Base-by-base conservation (phyloP, 2,329 filamentous ascomycete genomes). In the Keithomyces neogunnii region DNA sequence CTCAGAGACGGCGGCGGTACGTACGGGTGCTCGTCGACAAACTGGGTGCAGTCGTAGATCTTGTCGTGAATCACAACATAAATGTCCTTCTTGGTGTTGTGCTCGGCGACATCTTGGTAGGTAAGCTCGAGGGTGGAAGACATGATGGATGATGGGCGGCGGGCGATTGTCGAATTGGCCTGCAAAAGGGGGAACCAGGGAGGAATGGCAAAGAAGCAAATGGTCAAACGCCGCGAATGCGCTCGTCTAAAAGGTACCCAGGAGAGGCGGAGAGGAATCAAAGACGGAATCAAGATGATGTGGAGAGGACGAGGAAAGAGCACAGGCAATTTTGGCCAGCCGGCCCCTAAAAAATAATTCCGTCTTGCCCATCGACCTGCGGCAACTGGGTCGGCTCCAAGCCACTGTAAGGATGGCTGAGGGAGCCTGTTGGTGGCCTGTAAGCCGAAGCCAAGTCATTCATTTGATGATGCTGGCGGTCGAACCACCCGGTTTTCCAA, bases 11-110 rank as follows among this genome's bases (percentile, higher is more conserved):
- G 28, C 26, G 19, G 13, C 26, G 48, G 40, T 48, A 80, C 81
- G 74, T 76, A 85, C 82, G 93, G 93, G 72, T 99, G 93, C 84
- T 99, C 93, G 69, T 97, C 92, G 61, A 97, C 78, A 73, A 99
- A 99, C 72, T 85, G 86, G 64, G 84, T 81, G 68, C 78, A 73
- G 71, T 97, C 82, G 82, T 97, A 99, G 75, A 99, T 85, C 78
- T 96, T 96, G 73, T 96, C 91, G 76, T 97, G 89, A 63, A 99
- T 83, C 57, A 96, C 86, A 64, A 96, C 69, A 76, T 80, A 96
- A 58, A 96, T 76, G 70, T 97, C 90, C 80, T 90, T 96, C 84
- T 96, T 96, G 73, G 81, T 84, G 76, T 86, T 88, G 81, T 95
- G 89, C 73, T 83, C 82, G 56, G 86, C 78, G 72, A 95, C 82